These are phyloP conservation scores for Erodium moschatum DNA, from an alignment of 441 rosid species.

Conservation along the genomic window DNA sequence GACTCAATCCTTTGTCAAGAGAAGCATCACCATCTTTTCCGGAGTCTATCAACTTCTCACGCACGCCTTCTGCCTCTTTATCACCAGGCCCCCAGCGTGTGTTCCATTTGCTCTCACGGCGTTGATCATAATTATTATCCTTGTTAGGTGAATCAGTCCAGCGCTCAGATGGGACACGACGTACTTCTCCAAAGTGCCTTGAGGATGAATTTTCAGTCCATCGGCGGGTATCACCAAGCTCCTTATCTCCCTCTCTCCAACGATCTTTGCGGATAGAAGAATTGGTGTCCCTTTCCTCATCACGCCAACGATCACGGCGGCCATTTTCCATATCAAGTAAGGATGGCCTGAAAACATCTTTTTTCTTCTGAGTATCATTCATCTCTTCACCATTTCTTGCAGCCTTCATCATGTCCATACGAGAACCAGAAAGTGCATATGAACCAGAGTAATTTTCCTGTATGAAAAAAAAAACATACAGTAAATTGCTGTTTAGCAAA, in stretches of 20 bases:
- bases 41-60: constrained; percentile 55
- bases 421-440: constrained; percentile 33
- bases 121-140: constrained; percentile 65
- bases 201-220: constrained; percentile 61
- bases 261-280: constrained; percentile 60
- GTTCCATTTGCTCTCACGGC: constrained; percentile 97
- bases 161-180: constrained; percentile 67
- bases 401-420: constrained; percentile 35
- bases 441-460: constrained; percentile 55
- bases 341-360: constrained; percentile 80
- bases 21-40: constrained; percentile 58
- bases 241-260: constrained; percentile 84
- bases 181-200: constrained; percentile 57
- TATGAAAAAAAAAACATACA: not conserved
- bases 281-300: constrained; percentile 89
- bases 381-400: constrained; percentile 56
- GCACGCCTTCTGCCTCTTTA: constrained; percentile 49
- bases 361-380: constrained; percentile 60
- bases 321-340: constrained; percentile 70
- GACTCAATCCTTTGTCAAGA: constrained; percentile 52
- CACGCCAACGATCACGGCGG: constrained; percentile 90
- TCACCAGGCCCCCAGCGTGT: constrained; percentile 95
- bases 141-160: constrained; percentile 70
- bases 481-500: not conserved
- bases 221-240: constrained; percentile 53